Conservation (phyloP, 2,329 filamentous ascomycete genomes). For the Aureobasidium sp. region DNA sequence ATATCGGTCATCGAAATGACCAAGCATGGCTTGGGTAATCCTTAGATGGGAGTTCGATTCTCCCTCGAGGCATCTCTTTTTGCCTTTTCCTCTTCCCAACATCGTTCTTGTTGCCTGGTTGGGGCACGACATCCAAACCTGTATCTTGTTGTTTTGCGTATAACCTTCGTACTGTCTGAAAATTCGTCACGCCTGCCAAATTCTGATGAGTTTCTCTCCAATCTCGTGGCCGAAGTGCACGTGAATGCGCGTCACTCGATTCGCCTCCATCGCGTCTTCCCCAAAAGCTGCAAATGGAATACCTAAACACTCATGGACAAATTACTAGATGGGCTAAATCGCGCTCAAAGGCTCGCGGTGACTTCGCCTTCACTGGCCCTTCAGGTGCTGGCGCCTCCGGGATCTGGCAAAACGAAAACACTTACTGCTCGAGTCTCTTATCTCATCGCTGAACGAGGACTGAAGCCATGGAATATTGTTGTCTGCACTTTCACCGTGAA, state of each 20-base stretch:
- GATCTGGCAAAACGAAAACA: conserved; percentile 89
- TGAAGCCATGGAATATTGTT: conserved; percentile 78
- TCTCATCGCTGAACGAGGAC: conserved; percentile 64
- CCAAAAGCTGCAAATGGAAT: not conserved
- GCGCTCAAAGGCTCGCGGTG: conserved; percentile 57
- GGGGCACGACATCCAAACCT: not conserved
- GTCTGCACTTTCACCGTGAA: conserved; percentile 98
- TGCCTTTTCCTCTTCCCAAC: not conserved
- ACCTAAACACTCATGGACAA: conserved; percentile 38
- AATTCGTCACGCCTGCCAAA: not conserved
- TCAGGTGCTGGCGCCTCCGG: conserved; percentile 57
- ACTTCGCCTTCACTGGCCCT: conserved; percentile 54
- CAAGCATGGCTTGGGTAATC: conserved; percentile 14
- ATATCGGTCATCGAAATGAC: conserved; percentile 14
- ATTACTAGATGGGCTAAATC: conserved; percentile 57
- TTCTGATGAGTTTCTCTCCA: not conserved
- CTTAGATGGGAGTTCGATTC: conserved; percentile 15
- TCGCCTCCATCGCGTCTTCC: conserved; percentile 15
- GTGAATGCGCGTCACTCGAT: not conserved
- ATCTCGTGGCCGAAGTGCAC: not conserved
- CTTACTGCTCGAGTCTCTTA: conserved; percentile 88
- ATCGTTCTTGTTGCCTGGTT: not conserved
- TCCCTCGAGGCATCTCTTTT: conserved; percentile 11
- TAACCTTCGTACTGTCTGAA: not conserved
- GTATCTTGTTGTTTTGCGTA: not conserved